Conservation (phyloP, 1,139 yeast species). For the Suhomyces terraborum region DNA sequence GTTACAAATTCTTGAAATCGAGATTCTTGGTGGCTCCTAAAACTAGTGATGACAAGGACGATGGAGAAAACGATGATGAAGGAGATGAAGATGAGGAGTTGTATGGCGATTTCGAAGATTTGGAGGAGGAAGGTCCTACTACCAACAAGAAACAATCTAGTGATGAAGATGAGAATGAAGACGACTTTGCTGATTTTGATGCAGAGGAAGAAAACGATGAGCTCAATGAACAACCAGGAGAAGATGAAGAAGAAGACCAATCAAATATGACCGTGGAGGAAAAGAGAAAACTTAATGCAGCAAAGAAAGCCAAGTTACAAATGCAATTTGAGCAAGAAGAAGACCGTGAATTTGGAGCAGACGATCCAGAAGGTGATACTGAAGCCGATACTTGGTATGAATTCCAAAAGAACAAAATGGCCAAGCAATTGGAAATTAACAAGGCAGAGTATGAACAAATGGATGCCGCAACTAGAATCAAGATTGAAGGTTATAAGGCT, state of each 20-base stretch:
- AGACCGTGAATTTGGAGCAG: slow-evolving; percentile 72
- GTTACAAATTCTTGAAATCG: slow-evolving; percentile 50
- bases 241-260: slow-evolving; percentile 38
- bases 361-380: slow-evolving; percentile 71
- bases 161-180: slow-evolving; percentile 30
- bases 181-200: slow-evolving; percentile 60
- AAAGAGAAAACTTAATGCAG: slow-evolving; percentile 79
- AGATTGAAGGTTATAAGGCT: slow-evolving; percentile 89
- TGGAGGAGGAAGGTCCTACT: slow-evolving; percentile 45
- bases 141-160: slow-evolving; percentile 9
- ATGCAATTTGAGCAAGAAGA: slow-evolving; percentile 92
- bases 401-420: slow-evolving; percentile 93
- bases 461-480: slow-evolving; percentile 73
- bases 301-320: slow-evolving; percentile 83
- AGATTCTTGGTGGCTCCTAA: slow-evolving; percentile 74
- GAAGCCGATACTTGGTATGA: slow-evolving; percentile 97
- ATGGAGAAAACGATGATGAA: slow-evolving; percentile 37
- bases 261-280: slow-evolving; percentile 58
- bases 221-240: slow-evolving; percentile 29
- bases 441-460: slow-evolving; percentile 73
- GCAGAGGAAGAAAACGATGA: slow-evolving; percentile 38
- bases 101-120: slow-evolving; percentile 80
- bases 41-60: slow-evolving; percentile 40
- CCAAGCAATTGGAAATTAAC: slow-evolving; percentile 93
- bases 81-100: slow-evolving; percentile 52